phyloP scores from a whole-genome alignment of 345 rosid species.

The Linum tenue region DNA sequence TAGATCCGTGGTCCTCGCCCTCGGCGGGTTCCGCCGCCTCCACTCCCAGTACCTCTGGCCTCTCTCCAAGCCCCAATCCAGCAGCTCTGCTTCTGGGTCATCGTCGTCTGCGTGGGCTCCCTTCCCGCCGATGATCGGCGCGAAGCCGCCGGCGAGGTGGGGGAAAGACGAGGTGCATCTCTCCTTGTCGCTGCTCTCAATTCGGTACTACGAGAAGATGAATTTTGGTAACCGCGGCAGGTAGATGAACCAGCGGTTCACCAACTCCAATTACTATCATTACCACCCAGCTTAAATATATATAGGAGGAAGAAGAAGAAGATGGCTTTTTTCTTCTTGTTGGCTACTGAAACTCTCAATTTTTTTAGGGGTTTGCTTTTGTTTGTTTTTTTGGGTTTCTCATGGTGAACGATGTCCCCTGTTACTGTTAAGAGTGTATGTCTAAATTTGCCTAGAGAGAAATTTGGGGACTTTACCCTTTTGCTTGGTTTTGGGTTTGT shows the following conservation, averaged over 20 bases:
- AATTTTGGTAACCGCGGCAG: constrained; percentile 28
- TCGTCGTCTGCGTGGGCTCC: constrained; percentile 32
- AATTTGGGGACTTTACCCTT: no score
- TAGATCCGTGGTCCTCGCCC: constrained; percentile 85
- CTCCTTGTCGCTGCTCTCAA: constrained; percentile 74
- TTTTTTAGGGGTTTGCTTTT: neutral
- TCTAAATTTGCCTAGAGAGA: no score
- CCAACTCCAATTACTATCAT: neutral
- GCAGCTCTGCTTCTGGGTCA: constrained; percentile 8
- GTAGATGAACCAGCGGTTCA: constrained; percentile 1
- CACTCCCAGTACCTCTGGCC: constrained; percentile 69
- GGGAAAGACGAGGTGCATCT: constrained; percentile 84
- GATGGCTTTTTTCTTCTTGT: neutral
- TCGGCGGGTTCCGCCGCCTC: constrained; percentile 82
- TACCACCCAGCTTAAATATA: neutral
- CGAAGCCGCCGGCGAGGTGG: constrained; percentile 46
- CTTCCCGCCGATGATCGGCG: constrained; percentile 37
- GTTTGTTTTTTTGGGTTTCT: no score
- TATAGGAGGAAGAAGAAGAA: neutral
- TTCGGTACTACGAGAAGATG: constrained; percentile 83
- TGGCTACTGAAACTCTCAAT: neutral
- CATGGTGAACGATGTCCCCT: no score
- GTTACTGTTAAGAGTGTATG: no score
- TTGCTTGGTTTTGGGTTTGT: no score
- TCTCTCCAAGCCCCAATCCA: constrained; percentile 48